Conservation (phyloP, 2,329 filamentous ascomycete species). For the Apiospora sp. region DNA sequence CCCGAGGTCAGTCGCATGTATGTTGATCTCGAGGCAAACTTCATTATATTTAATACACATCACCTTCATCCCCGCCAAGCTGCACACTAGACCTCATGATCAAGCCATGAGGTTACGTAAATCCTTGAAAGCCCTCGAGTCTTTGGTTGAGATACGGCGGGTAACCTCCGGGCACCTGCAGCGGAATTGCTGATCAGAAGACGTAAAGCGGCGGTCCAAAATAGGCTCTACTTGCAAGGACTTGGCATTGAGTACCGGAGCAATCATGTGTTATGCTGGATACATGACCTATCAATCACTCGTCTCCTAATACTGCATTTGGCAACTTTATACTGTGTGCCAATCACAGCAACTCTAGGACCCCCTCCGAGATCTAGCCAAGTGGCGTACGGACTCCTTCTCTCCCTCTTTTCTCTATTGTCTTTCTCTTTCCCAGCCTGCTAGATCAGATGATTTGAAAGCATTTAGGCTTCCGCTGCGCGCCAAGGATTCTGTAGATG, state of each 20-base stretch:
- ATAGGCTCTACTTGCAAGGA: background rate
- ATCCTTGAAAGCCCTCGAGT: background rate
- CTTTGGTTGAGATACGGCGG: background rate
- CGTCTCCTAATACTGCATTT: slow-evolving; percentile 8
- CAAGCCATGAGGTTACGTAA: background rate
- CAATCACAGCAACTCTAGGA: slow-evolving; percentile 8
- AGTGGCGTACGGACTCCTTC: background rate
- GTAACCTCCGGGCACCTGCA: slow-evolving; percentile 3
- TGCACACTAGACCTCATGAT: background rate
- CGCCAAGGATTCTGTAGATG: background rate
- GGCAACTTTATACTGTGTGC: slow-evolving; percentile 15
- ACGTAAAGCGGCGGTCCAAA: slow-evolving; percentile 16
- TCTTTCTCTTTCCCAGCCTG: background rate
- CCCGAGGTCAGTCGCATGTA: slow-evolving; percentile 12
- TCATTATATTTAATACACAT: slow-evolving; percentile 17
- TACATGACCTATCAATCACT: slow-evolving; percentile 6
- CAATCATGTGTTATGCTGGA: slow-evolving; percentile 12
- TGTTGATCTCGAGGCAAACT: slow-evolving; percentile 17
- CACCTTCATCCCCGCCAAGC: background rate
- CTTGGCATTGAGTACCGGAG: background rate
- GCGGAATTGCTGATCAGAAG: background rate
- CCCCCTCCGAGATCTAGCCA: background rate
- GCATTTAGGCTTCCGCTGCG: slow-evolving; percentile 4
- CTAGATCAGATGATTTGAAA: slow-evolving; percentile 6
- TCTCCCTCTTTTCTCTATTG: background rate